phyloP scores from a whole-genome alignment of 31 red algal genomes.

The Porphyra umbilicalis region DNA sequence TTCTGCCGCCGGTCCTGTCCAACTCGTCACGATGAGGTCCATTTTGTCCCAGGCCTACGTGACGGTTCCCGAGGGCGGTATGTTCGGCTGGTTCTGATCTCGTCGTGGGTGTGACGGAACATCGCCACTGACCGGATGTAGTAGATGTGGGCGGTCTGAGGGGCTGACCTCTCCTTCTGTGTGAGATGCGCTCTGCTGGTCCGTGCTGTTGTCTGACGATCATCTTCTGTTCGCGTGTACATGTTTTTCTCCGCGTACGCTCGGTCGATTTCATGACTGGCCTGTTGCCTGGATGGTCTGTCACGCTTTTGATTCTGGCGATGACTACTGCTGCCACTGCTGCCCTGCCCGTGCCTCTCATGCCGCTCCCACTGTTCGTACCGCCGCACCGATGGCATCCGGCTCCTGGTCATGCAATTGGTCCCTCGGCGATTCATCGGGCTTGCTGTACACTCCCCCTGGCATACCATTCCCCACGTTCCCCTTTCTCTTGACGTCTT shows the following conservation, averaged over 20 bases:
- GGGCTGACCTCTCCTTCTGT: no score
- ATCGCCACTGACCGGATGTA: no score
- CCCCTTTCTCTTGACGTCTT: background rate
- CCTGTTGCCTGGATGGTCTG: no score
- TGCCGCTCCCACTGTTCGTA: background rate
- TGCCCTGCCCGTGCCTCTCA: background rate
- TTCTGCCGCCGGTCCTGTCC: background rate
- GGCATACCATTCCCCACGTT: background rate
- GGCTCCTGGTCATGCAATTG: background rate
- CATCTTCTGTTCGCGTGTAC: no score
- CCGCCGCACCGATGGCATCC: background rate
- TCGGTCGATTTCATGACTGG: no score
- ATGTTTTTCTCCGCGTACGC: no score
- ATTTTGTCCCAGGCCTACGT: conserved; percentile 67
- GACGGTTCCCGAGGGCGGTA: conserved; percentile 71
- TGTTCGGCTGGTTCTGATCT: conserved; percentile 5
- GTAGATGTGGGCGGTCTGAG: no score
- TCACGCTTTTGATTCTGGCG: no score
- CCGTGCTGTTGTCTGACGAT: no score
- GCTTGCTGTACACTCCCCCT: background rate
- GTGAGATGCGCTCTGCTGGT: no score
- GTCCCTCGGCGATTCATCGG: background rate
- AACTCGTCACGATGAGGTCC: conserved; percentile 41
- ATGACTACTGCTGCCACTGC: background rate
- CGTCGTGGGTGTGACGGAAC: background rate